phyloP scores from a whole-genome alignment of 805 yeast genomes.

The Kluyveromyces wickerhamii region DNA sequence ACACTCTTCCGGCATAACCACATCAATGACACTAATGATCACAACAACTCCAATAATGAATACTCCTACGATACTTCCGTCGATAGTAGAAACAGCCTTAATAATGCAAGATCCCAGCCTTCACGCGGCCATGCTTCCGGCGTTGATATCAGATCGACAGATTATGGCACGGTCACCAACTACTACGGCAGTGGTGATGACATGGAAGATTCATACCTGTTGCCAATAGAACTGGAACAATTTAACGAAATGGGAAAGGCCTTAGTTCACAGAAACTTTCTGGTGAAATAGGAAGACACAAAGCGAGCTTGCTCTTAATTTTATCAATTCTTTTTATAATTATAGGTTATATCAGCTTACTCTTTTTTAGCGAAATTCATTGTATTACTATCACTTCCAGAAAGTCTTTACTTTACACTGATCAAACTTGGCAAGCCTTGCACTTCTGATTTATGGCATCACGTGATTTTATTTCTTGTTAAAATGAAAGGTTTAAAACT shows the following conservation, averaged over 20 bases:
- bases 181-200: neutral
- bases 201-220: conserved; percentile 10
- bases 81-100: neutral
- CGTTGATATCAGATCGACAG: conserved; percentile 1
- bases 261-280: conserved; percentile 14
- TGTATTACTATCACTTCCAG: no score
- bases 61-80: neutral
- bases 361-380: no score
- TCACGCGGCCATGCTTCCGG: neutral
- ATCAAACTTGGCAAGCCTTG: no score
- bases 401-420: no score
- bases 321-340: no score
- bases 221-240: conserved; percentile 16
- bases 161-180: conserved; percentile 2
- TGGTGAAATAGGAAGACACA: conserved; percentile 8
- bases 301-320: no score
- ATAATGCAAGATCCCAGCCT: neutral
- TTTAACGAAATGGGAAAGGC: conserved; percentile 17
- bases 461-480: no score
- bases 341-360: no score
- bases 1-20: conserved; percentile 9
- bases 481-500: no score
- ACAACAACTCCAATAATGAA: neutral
- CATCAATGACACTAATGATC: neutral
- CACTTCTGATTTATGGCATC: no score